Evolutionary conservation across 495 filamentous ascomycete species (phyloP).

Genomic region (Cryomyces antarcticus): DNA sequence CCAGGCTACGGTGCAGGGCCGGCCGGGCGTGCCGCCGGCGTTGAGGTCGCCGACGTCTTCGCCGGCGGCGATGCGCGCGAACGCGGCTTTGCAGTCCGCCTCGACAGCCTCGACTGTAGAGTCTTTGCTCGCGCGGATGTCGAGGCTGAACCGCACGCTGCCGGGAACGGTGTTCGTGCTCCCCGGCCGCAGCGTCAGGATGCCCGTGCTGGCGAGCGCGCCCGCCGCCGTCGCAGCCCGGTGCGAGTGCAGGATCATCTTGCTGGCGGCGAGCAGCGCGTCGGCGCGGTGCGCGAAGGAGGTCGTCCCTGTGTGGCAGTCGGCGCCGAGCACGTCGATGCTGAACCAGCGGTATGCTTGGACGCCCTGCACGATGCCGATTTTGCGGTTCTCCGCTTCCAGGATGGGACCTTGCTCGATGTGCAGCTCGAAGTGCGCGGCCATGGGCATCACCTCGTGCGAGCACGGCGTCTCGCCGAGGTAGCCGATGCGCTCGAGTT

Average conservation of each 20-base stretch:
- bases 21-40: conserved; percentile 23
- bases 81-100: conserved; percentile 29
- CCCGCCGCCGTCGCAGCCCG: conserved; percentile 33
- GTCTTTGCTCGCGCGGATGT: conserved; percentile 45
- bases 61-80: conserved; percentile 33
- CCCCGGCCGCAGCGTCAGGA: conserved; percentile 44
- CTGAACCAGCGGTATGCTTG: conserved; percentile 54
- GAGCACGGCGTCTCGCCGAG: conserved; percentile 36
- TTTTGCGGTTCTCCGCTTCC: conserved; percentile 34
- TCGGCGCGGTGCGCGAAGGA: conserved; percentile 38
- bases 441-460: conserved; percentile 44
- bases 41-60: conserved; percentile 24
- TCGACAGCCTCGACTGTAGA: conserved; percentile 35
- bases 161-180: conserved; percentile 63
- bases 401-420: conserved; percentile 67
- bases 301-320: conserved; percentile 62
- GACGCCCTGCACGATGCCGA: conserved; percentile 53
- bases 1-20: conserved; percentile 37
- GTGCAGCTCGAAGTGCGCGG: conserved; percentile 67
- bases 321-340: conserved; percentile 40
- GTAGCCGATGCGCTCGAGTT: conserved; percentile 52
- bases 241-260: conserved; percentile 47
- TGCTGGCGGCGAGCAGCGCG: conserved; percentile 44
- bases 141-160: conserved; percentile 45
- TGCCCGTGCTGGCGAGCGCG: conserved; percentile 51